A percentile compares a stretch with the other conserved stretches of the same genome.
Evolutionary conservation across 192 early-diverging fungal genomes (phyloP).

Genomic region (Linnemannia schmuckeri): DNA sequence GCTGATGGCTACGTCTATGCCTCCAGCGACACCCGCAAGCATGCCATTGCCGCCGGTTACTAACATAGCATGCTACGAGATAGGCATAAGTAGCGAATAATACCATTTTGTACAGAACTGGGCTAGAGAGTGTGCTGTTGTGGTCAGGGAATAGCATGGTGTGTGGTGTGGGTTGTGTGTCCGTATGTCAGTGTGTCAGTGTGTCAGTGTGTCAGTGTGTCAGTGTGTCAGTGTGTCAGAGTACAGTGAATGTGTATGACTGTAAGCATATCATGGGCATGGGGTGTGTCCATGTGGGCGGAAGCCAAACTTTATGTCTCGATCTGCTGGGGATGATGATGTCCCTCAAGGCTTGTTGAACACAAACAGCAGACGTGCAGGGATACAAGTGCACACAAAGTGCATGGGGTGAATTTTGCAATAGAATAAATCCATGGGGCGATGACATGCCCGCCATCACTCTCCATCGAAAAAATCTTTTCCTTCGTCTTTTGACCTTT

Average conservation of each 20-base stretch:
- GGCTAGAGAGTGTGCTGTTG: not conserved
- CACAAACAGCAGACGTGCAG: not conserved
- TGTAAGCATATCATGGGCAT: not conserved
- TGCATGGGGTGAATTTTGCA: not conserved
- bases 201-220: no score
- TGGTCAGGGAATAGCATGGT: not conserved
- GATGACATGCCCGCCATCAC: no score
- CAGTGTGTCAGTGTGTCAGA: no score
- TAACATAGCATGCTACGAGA: slow-evolving; percentile 10
- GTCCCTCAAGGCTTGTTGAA: not conserved
- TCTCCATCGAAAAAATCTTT: no score
- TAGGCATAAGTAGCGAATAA: not conserved
- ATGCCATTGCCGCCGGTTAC: slow-evolving; percentile 71
- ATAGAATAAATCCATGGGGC: no score
- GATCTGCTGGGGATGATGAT: not conserved
- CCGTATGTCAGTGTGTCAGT: no score
- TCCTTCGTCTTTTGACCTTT: not conserved
- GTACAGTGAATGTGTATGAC: no score
- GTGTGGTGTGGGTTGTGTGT: not conserved
- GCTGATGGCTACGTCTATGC: slow-evolving; percentile 64
- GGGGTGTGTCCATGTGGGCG: slow-evolving; percentile 4
- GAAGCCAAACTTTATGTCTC: not conserved
- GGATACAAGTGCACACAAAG: not conserved
- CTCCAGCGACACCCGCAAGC: slow-evolving; percentile 74
- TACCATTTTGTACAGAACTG: not conserved